Conservation (phyloP, 768 basidiomycete genomes). For the Leccinum variicolor region DNA sequence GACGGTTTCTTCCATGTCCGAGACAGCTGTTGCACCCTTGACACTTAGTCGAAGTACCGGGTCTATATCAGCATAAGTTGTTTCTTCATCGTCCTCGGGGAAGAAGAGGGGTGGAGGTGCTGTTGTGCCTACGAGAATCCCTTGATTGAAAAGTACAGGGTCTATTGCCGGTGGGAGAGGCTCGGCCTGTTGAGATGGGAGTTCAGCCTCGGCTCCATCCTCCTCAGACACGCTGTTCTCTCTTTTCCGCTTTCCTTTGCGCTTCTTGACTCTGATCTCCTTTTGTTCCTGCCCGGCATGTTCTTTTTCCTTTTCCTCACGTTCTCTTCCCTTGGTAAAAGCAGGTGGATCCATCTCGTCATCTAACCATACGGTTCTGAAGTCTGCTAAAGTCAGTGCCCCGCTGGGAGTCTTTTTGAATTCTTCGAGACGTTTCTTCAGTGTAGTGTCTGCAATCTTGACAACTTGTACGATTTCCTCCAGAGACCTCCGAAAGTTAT, state of each 20-base stretch:
- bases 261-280: slow-evolving; percentile 26
- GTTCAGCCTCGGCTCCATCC: slow-evolving; percentile 18
- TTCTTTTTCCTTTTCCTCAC: slow-evolving; percentile 55
- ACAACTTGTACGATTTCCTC: slow-evolving; percentile 99
- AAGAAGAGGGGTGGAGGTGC: slow-evolving; percentile 38
- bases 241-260: slow-evolving; percentile 38
- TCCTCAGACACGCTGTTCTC: slow-evolving; percentile 38
- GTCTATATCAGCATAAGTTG: slow-evolving; percentile 49
- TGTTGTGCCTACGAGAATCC: slow-evolving; percentile 61
- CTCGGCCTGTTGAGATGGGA: slow-evolving; percentile 13
- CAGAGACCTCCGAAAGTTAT: slow-evolving; percentile 89
- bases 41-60: slow-evolving; percentile 43
- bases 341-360: slow-evolving; percentile 92
- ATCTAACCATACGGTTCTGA: slow-evolving; percentile 85
- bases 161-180: slow-evolving; percentile 41
- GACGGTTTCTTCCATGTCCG: slow-evolving; percentile 56
- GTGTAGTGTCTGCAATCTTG: slow-evolving; percentile 95
- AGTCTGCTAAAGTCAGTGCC: slow-evolving; percentile 81
- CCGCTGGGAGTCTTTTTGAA: slow-evolving; percentile 91
- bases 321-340: slow-evolving; percentile 72
- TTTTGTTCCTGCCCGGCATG: slow-evolving; percentile 34
- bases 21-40: slow-evolving; percentile 14
- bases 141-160: slow-evolving; percentile 56
- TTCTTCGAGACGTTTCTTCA: slow-evolving; percentile 91
- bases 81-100: slow-evolving; percentile 43